Evolutionary conservation across 2,329 filamentous ascomycete genomes (phyloP).

Genomic region (Aspergillus quadrilineatus): DNA sequence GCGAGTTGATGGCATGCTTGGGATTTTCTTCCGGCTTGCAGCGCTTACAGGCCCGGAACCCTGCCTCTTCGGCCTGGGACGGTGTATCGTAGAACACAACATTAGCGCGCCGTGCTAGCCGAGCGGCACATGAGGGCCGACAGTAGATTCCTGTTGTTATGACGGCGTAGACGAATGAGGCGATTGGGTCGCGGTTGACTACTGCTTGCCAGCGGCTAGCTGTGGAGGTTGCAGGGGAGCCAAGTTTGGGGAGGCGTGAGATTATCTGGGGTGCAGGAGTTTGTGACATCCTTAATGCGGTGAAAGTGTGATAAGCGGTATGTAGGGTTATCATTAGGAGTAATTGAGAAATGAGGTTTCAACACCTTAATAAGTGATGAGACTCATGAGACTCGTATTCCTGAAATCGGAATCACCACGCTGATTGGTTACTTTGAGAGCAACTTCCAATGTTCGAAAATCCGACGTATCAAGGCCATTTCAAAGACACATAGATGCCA

Average conservation of each 20-base stretch:
- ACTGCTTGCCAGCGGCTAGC: conserved; percentile 47
- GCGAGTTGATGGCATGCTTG: conserved; percentile 29
- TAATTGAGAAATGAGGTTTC: not conserved
- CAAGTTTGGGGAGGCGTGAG: conserved; percentile 19
- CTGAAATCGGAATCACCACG: not conserved
- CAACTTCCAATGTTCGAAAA: conserved; percentile 16
- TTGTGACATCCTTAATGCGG: conserved; percentile 5
- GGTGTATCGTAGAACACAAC: conserved; percentile 55
- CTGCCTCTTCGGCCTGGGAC: conserved; percentile 48
- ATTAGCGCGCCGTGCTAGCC: conserved; percentile 58
- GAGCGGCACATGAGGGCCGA: conserved; percentile 55
- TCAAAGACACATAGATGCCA: too few relatives aligned
- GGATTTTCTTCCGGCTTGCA: conserved; percentile 51
- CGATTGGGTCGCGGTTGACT: conserved; percentile 43
- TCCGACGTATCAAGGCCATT: not conserved
- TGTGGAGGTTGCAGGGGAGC: conserved; percentile 12
- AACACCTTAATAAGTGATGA: not conserved
- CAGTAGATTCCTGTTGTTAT: conserved; percentile 58
- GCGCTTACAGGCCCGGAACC: conserved; percentile 57
- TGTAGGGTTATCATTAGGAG: not conserved
- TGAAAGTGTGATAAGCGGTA: not conserved
- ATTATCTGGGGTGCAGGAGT: conserved; percentile 21
- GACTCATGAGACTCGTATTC: not conserved
- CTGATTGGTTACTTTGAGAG: conserved; percentile 39
- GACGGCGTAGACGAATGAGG: conserved; percentile 57